Evolutionary conservation across 345 rosid species (phyloP), one percentile per base, ranked within the genome.

Genomic region (Arabidopsis suecica): DNA sequence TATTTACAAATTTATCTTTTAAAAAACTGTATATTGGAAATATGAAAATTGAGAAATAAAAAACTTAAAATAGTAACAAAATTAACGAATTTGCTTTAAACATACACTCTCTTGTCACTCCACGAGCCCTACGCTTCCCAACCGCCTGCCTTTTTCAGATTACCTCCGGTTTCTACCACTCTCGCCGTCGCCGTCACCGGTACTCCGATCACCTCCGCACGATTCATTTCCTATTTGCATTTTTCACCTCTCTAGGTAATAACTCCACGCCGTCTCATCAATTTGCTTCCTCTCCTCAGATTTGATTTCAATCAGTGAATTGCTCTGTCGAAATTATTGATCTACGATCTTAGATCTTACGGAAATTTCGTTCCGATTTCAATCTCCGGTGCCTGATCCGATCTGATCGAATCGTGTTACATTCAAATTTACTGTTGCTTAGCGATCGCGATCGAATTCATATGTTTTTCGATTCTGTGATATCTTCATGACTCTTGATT

Each of bases 51-150:
- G 44, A 40, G 11, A 10, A 11, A 3, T 1, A 42, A 12, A 40
- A 13, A 12, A 42, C 12, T 11, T 3, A 41, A 41, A 4, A 13
- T 0, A 41, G 1, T 41, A 40, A 23, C 36, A 42, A 9, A 42
- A 9, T 5, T 5, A 57, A 66, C 78, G 67, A 67, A 58, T 25
- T 66, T 48, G 73, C 44, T 28, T 28, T 28, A 28, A 28, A 28
- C 32, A 28, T 28, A 28, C 32, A 3, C 32, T 25, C 28, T 28
- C 32, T 44, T 65, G 50, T 74, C 44, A 3, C 73, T 66, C 61
- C 73, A 74, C 73, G 73, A 74, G 67, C 78, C 67, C 42, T 74
- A 5, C 61, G 78, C 61, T 67, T 51, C 73, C 32, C 37, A 75
- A 75, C 79, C 50, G 55, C 45, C 36, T 59, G 55, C 45, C 36